These are phyloP conservation scores for Tuber microsphaerosporum DNA, from an alignment of 495 filamentous ascomycete genomes.

Conservation along the genomic window DNA sequence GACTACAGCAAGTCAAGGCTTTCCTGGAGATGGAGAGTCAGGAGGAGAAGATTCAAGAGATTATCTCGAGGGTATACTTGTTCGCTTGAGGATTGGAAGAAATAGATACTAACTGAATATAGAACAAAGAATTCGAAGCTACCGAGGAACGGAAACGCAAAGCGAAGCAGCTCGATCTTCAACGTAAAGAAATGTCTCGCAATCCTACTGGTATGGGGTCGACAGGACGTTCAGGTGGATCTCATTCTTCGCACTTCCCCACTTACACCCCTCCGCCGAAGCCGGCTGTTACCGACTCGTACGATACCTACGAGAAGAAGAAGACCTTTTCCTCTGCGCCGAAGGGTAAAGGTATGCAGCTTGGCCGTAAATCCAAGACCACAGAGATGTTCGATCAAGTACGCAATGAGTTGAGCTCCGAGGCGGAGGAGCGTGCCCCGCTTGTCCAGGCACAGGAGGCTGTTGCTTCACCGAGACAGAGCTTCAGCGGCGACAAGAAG, in stretches of 20 bases:
- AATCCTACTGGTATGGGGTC: conserved; percentile 47
- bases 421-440: conserved; percentile 67
- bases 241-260: conserved; percentile 72
- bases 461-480: conserved; percentile 51
- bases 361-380: conserved; percentile 95
- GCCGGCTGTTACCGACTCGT: conserved; percentile 66
- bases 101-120: conserved; percentile 36
- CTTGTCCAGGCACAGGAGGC: conserved; percentile 62
- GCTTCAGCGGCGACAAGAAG: conserved; percentile 61
- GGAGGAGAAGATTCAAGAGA: conserved; percentile 96
- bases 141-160: conserved; percentile 96
- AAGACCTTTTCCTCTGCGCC: conserved; percentile 63
- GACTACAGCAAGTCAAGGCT: conserved; percentile 91
- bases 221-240: conserved; percentile 50
- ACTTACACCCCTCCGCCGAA: conserved; percentile 78
- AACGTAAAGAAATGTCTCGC: conserved; percentile 77
- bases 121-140: conserved; percentile 98
- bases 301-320: conserved; percentile 95
- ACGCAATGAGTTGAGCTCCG: conserved; percentile 75
- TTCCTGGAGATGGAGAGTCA: conserved; percentile 99
- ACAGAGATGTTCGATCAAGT: conserved; percentile 95
- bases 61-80: conserved; percentile 72
- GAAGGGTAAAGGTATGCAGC: conserved; percentile 95
- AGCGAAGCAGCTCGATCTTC: conserved; percentile 95
- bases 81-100: conserved; percentile 3